Percentiles rank a stretch among this genome's conserved stretches.
phyloP scores from a whole-genome alignment of 2,329 filamentous ascomycete genomes.

The Lecanicillium sp. region DNA sequence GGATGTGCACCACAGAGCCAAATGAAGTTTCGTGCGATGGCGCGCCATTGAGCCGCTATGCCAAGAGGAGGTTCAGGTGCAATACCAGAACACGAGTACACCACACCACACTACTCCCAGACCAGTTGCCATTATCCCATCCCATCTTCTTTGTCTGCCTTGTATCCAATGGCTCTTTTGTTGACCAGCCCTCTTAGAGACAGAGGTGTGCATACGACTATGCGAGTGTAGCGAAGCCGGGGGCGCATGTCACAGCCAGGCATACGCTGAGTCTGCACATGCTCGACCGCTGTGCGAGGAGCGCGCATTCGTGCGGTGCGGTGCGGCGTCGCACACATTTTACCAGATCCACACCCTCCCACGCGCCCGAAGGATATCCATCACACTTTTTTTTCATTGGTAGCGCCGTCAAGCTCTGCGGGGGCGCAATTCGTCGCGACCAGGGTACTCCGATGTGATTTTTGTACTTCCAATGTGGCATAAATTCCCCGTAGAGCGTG shows the following conservation, averaged over 20 bases:
- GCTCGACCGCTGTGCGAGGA: constrained; percentile 3
- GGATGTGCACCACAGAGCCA: not conserved
- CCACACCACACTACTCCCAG: not conserved
- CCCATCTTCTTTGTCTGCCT: no score
- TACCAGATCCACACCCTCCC: not conserved
- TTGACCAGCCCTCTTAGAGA: no score
- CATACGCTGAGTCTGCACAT: not conserved
- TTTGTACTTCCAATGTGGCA: no score
- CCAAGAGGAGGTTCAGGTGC: not conserved
- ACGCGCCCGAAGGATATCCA: no score
- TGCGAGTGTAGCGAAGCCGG: no score
- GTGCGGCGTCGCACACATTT: not conserved
- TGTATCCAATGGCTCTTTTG: no score
- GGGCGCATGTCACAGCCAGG: not conserved
- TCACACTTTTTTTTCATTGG: not conserved
- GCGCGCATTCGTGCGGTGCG: constrained; percentile 10
- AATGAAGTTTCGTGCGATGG: not conserved
- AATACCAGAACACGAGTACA: not conserved
- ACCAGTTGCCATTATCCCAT: no score
- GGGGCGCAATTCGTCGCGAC: no score
- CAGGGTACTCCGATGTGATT: no score
- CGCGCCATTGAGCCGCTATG: constrained; percentile 7
- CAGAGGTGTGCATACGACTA: no score
- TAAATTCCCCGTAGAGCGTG: not conserved
- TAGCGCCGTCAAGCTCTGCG: no score